Base-by-base conservation (phyloP, 768 basidiomycete species). In the Leccinum uliginosum region DNA sequence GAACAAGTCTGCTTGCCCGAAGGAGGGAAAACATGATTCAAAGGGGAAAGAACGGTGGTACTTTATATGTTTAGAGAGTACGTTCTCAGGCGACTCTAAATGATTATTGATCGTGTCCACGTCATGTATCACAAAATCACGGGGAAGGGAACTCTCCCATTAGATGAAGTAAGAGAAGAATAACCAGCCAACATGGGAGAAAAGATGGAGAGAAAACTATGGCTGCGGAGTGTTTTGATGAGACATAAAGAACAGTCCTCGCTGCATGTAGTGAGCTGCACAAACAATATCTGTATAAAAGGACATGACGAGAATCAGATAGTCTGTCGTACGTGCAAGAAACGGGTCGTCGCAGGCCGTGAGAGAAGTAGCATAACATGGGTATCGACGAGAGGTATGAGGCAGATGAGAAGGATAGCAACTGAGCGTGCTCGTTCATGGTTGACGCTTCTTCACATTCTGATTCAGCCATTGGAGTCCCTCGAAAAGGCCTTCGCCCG, bases 391-490 rank as follows among this genome's bases (percentile, higher is more conserved):
- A 62, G 59, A 64, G 52, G 56, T 64, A 64, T 51, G 61, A 61
- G 51, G 58, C 56, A 58, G 65, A 55, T 67, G 60, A 64, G 64
- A 64, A 50, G 65, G 54, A 54, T 52, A 55, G 63, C 59, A 65
- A n/a, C 29, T 21, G 40, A 43, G 63, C 65, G 45, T 66, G 50
- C 62, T 59, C 61, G 55, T 65, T 79, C 73, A 91, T 74, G 82
- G 84, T 74, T 90, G 87, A 61, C 89, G 87, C 72, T 92, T 93
- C 82, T 96, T 95, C 68, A 97, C 92, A 71, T 97, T 97, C 75
- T 94, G 92, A 53, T 93, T 95, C 65, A 98, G 77, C 95, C 95
- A 98, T 73, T 95, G 93, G 47, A 98, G 83, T 44, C 96, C 96
- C 73, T 98, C 96, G 64, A 98, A 96, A 17, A 98, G 80, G 55